These are phyloP conservation scores for Botrytis galanthina DNA, from an alignment of 2,329 filamentous ascomycete species.

Conservation along the genomic window DNA sequence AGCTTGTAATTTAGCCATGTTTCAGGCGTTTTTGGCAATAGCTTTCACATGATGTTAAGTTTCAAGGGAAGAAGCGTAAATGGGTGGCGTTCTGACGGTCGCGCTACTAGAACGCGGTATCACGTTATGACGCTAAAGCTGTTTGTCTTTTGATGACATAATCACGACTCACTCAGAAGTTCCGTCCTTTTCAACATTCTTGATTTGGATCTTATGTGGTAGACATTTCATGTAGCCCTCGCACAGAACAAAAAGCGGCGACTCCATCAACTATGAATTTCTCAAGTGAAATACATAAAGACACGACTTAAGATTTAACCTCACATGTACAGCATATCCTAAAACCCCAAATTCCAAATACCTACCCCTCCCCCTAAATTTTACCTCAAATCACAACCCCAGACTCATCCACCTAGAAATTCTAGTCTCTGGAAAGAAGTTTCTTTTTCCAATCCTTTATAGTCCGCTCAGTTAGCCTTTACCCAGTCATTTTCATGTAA, in stretches of 20 bases:
- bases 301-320: background rate
- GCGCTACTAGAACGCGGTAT: background rate
- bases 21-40: background rate
- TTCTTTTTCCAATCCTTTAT: accelerated
- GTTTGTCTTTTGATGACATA: background rate
- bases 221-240: background rate
- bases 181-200: background rate
- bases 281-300: background rate
- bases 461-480: background rate
- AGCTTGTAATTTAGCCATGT: constrained; percentile 43
- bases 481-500: background rate
- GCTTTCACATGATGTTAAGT: background rate
- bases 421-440: accelerated
- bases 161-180: background rate
- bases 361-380: background rate
- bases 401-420: background rate
- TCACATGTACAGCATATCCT: background rate
- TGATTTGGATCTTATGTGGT: background rate
- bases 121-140: background rate
- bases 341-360: background rate
- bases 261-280: background rate
- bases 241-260: background rate
- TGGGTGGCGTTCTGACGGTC: background rate
- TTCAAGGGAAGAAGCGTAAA: background rate
- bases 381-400: background rate